These are phyloP conservation scores for Lactuca sativa DNA, from an alignment of 129 eudicot genomes.

Conservation along the genomic window DNA sequence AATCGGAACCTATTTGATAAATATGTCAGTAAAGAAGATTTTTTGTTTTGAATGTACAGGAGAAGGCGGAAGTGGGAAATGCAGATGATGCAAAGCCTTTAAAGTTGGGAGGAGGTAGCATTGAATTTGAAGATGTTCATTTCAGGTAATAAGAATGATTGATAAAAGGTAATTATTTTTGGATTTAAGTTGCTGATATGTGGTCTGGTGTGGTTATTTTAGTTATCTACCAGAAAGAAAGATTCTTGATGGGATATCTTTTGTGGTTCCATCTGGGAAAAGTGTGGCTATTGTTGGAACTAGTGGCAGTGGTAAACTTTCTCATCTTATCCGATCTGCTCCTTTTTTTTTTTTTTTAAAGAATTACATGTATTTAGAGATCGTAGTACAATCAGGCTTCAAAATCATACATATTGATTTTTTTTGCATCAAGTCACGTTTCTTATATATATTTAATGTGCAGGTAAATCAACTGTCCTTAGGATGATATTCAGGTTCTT, in stretches of 20 bases:
- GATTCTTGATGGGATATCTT: constrained; percentile 97
- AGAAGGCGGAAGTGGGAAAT: constrained; percentile 70
- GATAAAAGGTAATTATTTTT: not conserved
- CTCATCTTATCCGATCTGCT: not conserved
- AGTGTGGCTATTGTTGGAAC: constrained; percentile 99
- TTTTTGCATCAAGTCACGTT: constrained; percentile 5
- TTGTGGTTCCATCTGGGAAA: constrained; percentile 94
- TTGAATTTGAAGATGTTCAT: constrained; percentile 73
- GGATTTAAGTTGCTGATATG: constrained; percentile 26
- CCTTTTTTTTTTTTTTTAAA: not conserved
- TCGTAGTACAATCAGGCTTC: not conserved
- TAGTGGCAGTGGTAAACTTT: constrained; percentile 91
- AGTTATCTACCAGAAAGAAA: constrained; percentile 89
- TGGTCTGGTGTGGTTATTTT: constrained; percentile 6
- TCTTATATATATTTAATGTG: constrained; percentile 20
- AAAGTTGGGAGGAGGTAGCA: constrained; percentile 72
- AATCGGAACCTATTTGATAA: no score
- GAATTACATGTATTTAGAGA: no score
- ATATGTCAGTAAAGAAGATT: constrained; percentile 10
- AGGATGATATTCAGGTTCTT: constrained; percentile 94
- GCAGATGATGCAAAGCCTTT: constrained; percentile 70
- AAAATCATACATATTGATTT: not conserved
- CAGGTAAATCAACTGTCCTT: constrained; percentile 95
- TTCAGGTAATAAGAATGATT: constrained; percentile 58
- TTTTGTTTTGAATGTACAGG: constrained; percentile 61